Evolutionary conservation across 2,329 filamentous ascomycete species (phyloP).

Genomic region (Diaporthe humulicola): DNA sequence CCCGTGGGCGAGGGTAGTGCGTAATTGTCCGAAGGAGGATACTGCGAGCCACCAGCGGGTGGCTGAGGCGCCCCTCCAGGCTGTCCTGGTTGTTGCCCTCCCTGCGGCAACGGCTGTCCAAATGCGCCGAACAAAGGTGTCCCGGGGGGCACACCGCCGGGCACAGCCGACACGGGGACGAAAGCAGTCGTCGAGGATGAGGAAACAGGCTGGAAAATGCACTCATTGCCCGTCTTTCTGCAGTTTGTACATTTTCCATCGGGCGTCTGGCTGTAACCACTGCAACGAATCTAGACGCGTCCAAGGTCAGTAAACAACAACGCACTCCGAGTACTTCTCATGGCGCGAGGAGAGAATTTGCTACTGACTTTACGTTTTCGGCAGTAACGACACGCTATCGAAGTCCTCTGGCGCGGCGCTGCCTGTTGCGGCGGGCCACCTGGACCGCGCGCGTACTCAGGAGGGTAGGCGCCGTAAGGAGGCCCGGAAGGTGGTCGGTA

Average conservation of each 20-base stretch:
- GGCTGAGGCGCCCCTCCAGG: constrained; percentile 36
- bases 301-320: constrained; percentile 4
- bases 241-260: constrained; percentile 73
- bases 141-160: constrained; percentile 69
- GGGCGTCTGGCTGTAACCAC: constrained; percentile 69
- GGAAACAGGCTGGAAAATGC: constrained; percentile 71
- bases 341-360: neutral
- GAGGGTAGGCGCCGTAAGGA: constrained; percentile 46
- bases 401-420: constrained; percentile 70
- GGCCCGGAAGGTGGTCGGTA: constrained; percentile 52
- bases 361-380: constrained; percentile 70
- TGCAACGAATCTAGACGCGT: constrained; percentile 67
- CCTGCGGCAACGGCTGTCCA: constrained; percentile 63
- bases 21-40: constrained; percentile 31
- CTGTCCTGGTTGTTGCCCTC: constrained; percentile 34
- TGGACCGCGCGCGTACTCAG: constrained; percentile 49
- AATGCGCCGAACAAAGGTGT: constrained; percentile 70
- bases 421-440: constrained; percentile 60
- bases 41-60: constrained; percentile 38
- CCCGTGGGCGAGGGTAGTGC: constrained; percentile 53
- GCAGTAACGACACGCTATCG: constrained; percentile 72
- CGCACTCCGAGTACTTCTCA: constrained; percentile 15
- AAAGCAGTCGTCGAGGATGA: constrained; percentile 69
- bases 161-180: constrained; percentile 69
- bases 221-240: constrained; percentile 73